phyloP scores from a whole-genome alignment of 495 filamentous ascomycete genomes.

The Penicillium desertorum region DNA sequence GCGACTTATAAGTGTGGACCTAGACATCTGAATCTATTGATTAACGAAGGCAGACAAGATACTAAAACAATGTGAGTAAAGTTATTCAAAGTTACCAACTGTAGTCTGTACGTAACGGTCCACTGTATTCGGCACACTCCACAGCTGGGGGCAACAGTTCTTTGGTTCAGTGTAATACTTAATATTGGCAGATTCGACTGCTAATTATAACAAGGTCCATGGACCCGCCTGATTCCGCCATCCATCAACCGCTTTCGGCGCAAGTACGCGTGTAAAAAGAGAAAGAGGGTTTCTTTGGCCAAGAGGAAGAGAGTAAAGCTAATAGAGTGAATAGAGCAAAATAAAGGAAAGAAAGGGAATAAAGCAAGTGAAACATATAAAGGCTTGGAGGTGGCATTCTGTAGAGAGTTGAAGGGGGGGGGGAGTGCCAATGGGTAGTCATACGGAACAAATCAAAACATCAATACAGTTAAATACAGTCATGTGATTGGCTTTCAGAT shows the following conservation, averaged over 20 bases:
- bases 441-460: constrained; percentile 8
- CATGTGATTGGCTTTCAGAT: not conserved
- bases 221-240: constrained; percentile 25
- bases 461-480: not conserved
- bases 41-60: not conserved
- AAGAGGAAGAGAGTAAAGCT: not conserved
- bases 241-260: constrained; percentile 35
- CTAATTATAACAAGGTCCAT: constrained; percentile 1
- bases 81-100: not conserved
- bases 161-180: constrained; percentile 17
- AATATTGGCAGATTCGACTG: not conserved
- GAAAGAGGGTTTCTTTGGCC: not conserved
- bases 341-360: constrained; percentile 1
- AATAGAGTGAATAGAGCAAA: not conserved
- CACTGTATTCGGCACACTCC: constrained; percentile 12
- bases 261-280: constrained; percentile 21
- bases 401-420: not conserved
- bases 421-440: not conserved
- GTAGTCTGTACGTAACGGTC: not conserved
- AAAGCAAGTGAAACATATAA: not conserved
- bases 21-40: not conserved
- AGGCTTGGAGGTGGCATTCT: not conserved
- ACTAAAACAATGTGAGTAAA: not conserved
- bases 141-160: constrained; percentile 25
- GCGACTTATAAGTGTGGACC: not conserved